Evolutionary conservation across 495 filamentous ascomycete genomes (phyloP).

Genomic region (Podospora anserina): DNA sequence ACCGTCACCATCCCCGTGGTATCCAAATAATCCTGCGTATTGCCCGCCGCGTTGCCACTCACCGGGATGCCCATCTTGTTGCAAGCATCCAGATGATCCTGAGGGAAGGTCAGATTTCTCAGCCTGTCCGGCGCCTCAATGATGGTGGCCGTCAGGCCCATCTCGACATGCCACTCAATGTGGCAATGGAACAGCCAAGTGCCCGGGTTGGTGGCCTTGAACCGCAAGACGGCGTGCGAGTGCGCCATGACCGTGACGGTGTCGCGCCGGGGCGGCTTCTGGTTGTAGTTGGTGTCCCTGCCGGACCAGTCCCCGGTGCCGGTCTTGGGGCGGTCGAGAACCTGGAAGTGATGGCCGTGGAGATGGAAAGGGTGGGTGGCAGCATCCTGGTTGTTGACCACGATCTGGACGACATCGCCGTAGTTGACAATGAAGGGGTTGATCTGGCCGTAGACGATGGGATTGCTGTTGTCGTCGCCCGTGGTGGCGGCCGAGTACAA

Average conservation of each 20-base stretch:
- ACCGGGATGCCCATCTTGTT: conserved; percentile 46
- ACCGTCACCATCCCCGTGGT: conserved; percentile 51
- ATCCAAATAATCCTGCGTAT: conserved; percentile 59
- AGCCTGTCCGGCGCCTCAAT: conserved; percentile 66
- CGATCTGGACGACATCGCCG: conserved; percentile 67
- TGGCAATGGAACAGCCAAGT: conserved; percentile 82
- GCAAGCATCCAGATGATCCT: conserved; percentile 60
- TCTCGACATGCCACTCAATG: conserved; percentile 75
- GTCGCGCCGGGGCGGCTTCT: conserved; percentile 50
- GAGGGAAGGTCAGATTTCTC: conserved; percentile 58
- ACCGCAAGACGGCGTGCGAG: conserved; percentile 57
- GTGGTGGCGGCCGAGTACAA: conserved; percentile 70
- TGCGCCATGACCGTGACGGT: conserved; percentile 52
- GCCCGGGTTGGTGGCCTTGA: conserved; percentile 66
- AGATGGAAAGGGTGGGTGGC: conserved; percentile 56
- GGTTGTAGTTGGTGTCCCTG: conserved; percentile 42
- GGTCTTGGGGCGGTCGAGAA: conserved; percentile 52
- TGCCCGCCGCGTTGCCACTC: conserved; percentile 73
- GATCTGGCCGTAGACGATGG: conserved; percentile 70
- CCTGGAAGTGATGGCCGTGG: conserved; percentile 79
- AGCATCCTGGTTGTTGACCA: conserved; percentile 73
- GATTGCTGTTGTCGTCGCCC: conserved; percentile 57
- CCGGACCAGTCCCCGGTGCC: conserved; percentile 40
- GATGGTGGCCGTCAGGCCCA: conserved; percentile 66
- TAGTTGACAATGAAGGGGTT: conserved; percentile 63